Evolutionary conservation across 768 basidiomycete genomes (phyloP).

Genomic region (Suillus variegatus): DNA sequence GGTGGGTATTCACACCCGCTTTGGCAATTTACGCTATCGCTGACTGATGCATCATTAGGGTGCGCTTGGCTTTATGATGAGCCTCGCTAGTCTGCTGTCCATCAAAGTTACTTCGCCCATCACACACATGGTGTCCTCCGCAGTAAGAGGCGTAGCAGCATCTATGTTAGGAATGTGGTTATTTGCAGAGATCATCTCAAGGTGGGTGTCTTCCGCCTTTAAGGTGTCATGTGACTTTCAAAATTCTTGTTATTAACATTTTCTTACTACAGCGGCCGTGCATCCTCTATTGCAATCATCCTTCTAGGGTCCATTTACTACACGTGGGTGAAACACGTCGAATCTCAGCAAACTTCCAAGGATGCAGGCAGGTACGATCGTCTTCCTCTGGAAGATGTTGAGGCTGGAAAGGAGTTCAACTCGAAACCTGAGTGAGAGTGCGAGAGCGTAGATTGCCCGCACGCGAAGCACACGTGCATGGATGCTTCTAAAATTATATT

Average conservation of each 20-base stretch:
- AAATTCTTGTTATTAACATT: neutral
- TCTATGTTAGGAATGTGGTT: constrained; percentile 80
- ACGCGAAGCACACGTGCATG: neutral
- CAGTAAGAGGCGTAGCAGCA: constrained; percentile 92
- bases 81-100: constrained; percentile 87
- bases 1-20: constrained; percentile 40
- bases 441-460: too few relatives aligned
- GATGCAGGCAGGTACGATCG: constrained; percentile 51
- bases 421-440: constrained; percentile 32
- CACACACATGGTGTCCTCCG: constrained; percentile 96
- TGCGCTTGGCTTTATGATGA: constrained; percentile 89
- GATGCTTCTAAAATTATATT: neutral
- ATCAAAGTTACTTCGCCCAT: constrained; percentile 98
- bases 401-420: constrained; percentile 41
- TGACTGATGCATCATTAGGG: constrained; percentile 50
- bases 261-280: constrained; percentile 64
- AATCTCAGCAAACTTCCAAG: constrained; percentile 46
- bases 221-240: neutral
- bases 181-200: constrained; percentile 80
- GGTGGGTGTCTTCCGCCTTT: constrained; percentile 44
- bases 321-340: constrained; percentile 84
- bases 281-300: constrained; percentile 78
- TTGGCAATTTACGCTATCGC: neutral
- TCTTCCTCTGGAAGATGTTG: constrained; percentile 64
- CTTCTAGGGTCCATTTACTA: constrained; percentile 82